Conservation (phyloP, 345 rosid species). For the Lagerstroemia speciosa region DNA sequence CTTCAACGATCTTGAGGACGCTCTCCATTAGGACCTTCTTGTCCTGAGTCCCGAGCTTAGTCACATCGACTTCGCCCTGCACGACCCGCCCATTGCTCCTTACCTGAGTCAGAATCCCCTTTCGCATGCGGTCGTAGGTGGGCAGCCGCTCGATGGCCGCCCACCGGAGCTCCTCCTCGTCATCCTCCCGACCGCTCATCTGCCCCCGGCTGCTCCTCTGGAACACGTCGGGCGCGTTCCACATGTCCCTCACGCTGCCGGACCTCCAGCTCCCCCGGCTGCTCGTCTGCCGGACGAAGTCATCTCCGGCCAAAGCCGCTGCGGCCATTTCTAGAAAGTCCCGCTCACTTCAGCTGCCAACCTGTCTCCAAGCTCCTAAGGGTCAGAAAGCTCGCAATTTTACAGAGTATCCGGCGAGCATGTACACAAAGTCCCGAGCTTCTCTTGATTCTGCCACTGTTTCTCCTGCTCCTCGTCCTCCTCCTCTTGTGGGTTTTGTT, state of each 20-base stretch:
- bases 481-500: background rate
- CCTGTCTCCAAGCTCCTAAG: background rate
- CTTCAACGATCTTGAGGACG: slow-evolving; percentile 27
- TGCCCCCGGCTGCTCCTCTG: slow-evolving; percentile 15
- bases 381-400: background rate
- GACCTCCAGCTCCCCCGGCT: slow-evolving; percentile 24
- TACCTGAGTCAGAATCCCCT: slow-evolving; percentile 21
- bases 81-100: slow-evolving; percentile 21
- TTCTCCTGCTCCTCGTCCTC: background rate
- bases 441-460: background rate
- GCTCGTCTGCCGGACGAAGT: slow-evolving; percentile 22
- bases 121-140: slow-evolving; percentile 28
- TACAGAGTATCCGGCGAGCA: background rate
- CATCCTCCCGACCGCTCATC: slow-evolving; percentile 12
- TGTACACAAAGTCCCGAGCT: background rate
- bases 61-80: slow-evolving; percentile 23
- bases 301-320: slow-evolving; percentile 23
- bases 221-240: slow-evolving; percentile 29
- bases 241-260: slow-evolving; percentile 18
- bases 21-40: slow-evolving; percentile 30
- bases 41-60: slow-evolving; percentile 26
- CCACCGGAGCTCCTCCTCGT: slow-evolving; percentile 31
- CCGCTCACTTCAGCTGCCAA: background rate
- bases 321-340: slow-evolving; percentile 14
- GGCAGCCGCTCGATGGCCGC: slow-evolving; percentile 32